Evolutionary conservation across 768 basidiomycete genomes (phyloP), one percentile per base, ranked within the genome.

Genomic region (Phlebiopsis gigantea): DNA sequence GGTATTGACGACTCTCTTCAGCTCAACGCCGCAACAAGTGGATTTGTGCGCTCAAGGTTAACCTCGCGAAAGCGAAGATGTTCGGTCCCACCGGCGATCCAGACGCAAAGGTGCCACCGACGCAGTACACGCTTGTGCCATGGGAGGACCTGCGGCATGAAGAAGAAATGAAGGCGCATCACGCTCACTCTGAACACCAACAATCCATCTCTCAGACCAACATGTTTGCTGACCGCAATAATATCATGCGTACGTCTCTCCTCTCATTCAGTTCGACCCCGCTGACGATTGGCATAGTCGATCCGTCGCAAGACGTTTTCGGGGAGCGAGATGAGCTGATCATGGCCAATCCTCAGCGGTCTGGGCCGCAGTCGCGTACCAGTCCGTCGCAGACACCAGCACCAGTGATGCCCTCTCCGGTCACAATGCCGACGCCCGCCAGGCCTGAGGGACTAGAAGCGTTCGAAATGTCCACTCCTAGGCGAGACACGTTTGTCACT

Each of bases 21-120:
- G 85, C 85, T 1, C 84, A 86, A 70, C 80, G 92, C 54, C 81
- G 90, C 31, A 94, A 94, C 75, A 95, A 92, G 71, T 95, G 92
- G 92, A 80, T 94, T 43, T 94, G 91, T 69, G 87, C 88, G 15
- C 76, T 97, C 54, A 95, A 94, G 71, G 67, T 79, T 45, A 78
- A 82, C 47, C 73, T 91, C 58, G 80, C 77, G 25, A 87, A 91
- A 58, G 70, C 84, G 49, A 77, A 82, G 61, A 86, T 97, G 57
- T 92, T 77, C 62, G 87, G 87, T 5, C 83, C 85, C 8, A 68
- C 61, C 29, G 83, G 87, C 22, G 67, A 85, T 66, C 85, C 87
- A 1, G 68, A 75, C 60, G 73, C 77, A 22, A 71, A 78, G n/a
- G 71, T 86, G 31, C 73, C 72, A 2, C 81, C 86, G 14, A 70